Evolutionary conservation across 108 stramenopile species (phyloP).

Genomic region (Conticribra guillardii): DNA sequence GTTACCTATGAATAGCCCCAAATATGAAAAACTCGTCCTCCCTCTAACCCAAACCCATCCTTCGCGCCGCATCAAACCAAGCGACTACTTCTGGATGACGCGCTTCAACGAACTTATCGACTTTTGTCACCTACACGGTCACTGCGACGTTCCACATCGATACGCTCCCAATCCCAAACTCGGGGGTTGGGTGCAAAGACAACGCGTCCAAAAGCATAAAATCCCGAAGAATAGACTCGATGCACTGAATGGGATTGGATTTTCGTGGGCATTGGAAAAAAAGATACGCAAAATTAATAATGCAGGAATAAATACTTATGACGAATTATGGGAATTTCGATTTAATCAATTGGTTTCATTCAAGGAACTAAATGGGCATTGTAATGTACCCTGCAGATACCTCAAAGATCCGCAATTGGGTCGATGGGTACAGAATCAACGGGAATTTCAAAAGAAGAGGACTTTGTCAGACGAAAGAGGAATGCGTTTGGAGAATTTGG

Average conservation of each 20-base stretch:
- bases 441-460: not conserved
- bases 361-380: not conserved
- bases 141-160: constrained; percentile 18
- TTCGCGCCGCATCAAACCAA: too few relatives aligned
- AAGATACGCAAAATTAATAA: not conserved
- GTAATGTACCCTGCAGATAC: not conserved
- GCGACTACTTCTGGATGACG: too few relatives aligned
- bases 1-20: too few relatives aligned
- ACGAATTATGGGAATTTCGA: not conserved
- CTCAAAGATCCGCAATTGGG: not conserved
- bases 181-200: constrained; percentile 18
- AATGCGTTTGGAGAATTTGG: not conserved
- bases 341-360: not conserved
- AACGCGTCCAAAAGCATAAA: not conserved
- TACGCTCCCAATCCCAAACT: constrained; percentile 20
- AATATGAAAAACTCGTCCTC: too few relatives aligned
- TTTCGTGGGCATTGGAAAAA: not conserved
- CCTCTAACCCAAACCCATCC: too few relatives aligned
- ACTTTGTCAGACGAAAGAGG: not conserved
- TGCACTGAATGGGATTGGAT: not conserved
- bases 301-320: not conserved
- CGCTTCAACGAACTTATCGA: too few relatives aligned
- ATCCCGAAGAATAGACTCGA: not conserved
- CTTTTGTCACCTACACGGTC: constrained; percentile 2
- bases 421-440: not conserved